These are phyloP conservation scores for Dactylella cylindrospora DNA, from an alignment of 2,329 filamentous ascomycete species.

Conservation along the genomic window DNA sequence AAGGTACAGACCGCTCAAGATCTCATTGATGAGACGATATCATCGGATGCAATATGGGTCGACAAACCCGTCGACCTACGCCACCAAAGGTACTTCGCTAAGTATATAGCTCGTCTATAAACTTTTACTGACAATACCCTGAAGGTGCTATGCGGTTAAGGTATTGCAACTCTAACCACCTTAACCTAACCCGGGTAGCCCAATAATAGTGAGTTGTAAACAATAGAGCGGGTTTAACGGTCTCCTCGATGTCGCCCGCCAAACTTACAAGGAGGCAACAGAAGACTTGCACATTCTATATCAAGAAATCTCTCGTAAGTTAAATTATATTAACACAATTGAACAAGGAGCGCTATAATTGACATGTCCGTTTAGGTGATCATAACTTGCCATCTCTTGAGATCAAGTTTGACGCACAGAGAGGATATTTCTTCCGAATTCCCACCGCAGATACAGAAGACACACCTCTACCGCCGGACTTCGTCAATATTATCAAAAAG, in stretches of 20 bases:
- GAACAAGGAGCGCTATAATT: no score
- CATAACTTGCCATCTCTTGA: constrained; percentile 58
- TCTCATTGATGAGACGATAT: constrained; percentile 70
- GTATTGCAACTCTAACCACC: constrained; percentile 52
- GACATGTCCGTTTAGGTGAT: not conserved
- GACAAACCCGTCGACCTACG: constrained; percentile 78
- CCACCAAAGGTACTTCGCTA: constrained; percentile 67
- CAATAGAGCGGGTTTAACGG: constrained; percentile 73
- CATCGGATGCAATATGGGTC: constrained; percentile 77
- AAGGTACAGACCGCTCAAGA: constrained; percentile 63
- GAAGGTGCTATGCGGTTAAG: constrained; percentile 73
- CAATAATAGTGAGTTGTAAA: no score
- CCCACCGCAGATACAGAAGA: constrained; percentile 64
- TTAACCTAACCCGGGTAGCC: no score
- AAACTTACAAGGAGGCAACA: constrained; percentile 85
- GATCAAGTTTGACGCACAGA: constrained; percentile 72
- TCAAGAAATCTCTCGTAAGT: constrained; percentile 65
- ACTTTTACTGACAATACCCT: constrained; percentile 50
- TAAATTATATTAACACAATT: no score
- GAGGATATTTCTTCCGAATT: constrained; percentile 78
- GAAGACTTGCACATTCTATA: constrained; percentile 74
- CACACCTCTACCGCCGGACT: constrained; percentile 63
- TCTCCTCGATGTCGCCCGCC: constrained; percentile 81
- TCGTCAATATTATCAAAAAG: constrained; percentile 75
- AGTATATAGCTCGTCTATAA: not conserved